A percentile compares a stretch with the other conserved stretches of the same genome.
These are phyloP conservation scores for Podaxis sp. DNA, from an alignment of 768 basidiomycete species.

Conservation along the genomic window DNA sequence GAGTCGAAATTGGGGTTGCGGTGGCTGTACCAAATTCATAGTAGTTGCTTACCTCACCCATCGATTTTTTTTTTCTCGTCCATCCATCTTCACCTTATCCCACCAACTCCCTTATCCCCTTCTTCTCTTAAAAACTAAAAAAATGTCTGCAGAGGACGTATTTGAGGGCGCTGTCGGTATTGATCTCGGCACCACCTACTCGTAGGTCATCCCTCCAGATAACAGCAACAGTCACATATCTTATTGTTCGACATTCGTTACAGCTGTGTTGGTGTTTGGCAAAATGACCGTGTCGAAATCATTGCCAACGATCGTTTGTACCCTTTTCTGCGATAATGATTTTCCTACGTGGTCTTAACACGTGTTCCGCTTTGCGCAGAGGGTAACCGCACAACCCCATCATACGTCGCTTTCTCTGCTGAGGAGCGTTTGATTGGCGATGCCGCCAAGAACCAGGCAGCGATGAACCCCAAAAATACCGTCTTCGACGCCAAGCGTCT, in stretches of 20 bases:
- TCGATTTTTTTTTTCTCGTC: constrained; percentile 45
- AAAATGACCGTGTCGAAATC: constrained; percentile 99
- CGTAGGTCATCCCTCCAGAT: constrained; percentile 43
- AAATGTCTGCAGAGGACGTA: constrained; percentile 72
- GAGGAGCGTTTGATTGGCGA: constrained; percentile 98
- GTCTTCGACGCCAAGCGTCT: constrained; percentile 99
- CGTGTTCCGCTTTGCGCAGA: constrained; percentile 41
- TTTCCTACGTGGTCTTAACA: neutral
- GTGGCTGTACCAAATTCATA: constrained; percentile 43
- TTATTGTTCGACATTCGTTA: constrained; percentile 13
- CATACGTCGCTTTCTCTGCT: constrained; percentile 96
- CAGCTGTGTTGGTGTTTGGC: constrained; percentile 98
- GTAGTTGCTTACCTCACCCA: constrained; percentile 54
- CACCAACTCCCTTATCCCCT: constrained; percentile 27
- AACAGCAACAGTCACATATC: constrained; percentile 1
- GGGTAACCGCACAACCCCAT: constrained; percentile 98
- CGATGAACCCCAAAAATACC: constrained; percentile 99
- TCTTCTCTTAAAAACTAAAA: constrained; percentile 37
- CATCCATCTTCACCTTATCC: constrained; percentile 36
- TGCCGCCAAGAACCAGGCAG: constrained; percentile 97
- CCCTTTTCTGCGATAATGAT: neutral
- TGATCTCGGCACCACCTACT: constrained; percentile 97
- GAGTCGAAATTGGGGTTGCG: constrained; percentile 18
- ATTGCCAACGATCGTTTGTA: constrained; percentile 92
- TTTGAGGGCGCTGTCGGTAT: constrained; percentile 98